phyloP scores from a whole-genome alignment of 495 filamentous ascomycete genomes.

The Letharia lupina region DNA sequence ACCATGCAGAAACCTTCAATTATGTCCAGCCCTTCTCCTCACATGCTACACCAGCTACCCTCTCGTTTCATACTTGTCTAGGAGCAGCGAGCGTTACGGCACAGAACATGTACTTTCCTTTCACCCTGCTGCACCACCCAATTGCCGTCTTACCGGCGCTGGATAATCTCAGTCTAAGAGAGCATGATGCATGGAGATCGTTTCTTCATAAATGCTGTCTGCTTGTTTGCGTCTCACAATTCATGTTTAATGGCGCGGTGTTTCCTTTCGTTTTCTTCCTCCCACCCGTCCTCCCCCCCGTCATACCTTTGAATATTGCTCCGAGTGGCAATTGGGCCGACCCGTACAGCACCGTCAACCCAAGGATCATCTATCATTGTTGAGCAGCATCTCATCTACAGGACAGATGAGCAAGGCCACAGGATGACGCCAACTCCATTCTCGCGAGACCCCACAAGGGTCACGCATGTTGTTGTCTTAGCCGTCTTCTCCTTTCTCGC shows the following conservation, averaged over 20 bases:
- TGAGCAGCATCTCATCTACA: background rate
- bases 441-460: slow-evolving; percentile 10
- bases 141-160: background rate
- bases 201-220: background rate
- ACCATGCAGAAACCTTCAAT: background rate
- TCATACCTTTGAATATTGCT: background rate
- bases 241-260: background rate
- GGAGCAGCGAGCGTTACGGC: background rate
- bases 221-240: background rate
- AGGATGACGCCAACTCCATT: slow-evolving; percentile 3
- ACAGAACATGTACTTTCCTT: background rate
- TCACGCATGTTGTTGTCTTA: slow-evolving; percentile 13
- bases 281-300: background rate
- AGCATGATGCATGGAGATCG: background rate
- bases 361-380: too few relatives aligned
- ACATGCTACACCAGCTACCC: background rate
- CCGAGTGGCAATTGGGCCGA: background rate
- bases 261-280: background rate
- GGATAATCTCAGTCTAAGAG: background rate
- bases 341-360: background rate
- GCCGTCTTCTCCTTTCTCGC: slow-evolving; percentile 19
- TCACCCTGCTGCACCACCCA: background rate
- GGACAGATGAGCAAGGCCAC: background rate
- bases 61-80: slow-evolving; percentile 3
- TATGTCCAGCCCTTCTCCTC: background rate